Percentiles rank a stretch among this genome's conserved stretches.
Evolutionary conservation across 768 basidiomycete genomes (phyloP).

Genomic region (Cyclocybe cylindracea): DNA sequence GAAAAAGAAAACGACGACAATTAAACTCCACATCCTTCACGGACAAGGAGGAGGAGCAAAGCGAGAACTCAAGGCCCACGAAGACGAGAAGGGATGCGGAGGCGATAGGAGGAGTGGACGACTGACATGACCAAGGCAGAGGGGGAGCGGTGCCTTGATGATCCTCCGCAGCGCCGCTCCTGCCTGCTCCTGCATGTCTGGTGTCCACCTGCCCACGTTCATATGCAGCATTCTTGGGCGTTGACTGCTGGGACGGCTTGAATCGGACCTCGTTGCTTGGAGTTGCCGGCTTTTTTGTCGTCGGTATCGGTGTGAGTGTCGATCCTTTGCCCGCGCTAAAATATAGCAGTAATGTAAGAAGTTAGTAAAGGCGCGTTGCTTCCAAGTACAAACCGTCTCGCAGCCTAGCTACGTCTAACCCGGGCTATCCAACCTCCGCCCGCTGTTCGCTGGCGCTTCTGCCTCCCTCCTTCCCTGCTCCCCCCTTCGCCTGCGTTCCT

Average conservation of each 20-base stretch:
- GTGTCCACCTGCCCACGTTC: slow-evolving; percentile 14
- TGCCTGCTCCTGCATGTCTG: slow-evolving; percentile 22
- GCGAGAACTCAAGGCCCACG: too few species aligned
- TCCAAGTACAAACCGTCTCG: too few species aligned
- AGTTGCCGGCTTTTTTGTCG: too few species aligned
- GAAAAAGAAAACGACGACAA: slow-evolving; percentile 12
- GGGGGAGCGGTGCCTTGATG: slow-evolving; percentile 19
- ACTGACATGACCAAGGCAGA: neutral
- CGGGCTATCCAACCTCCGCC: too few species aligned
- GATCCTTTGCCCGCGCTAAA: too few species aligned
- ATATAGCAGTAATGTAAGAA: too few species aligned
- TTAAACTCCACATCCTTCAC: slow-evolving; percentile 16
- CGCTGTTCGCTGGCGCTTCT: too few species aligned
- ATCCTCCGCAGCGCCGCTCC: slow-evolving; percentile 22
- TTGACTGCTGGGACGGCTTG: neutral
- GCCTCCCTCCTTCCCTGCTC: too few species aligned
- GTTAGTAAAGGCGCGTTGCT: too few species aligned
- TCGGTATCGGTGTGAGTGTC: neutral
- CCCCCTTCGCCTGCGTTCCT: too few species aligned
- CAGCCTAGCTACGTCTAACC: too few species aligned
- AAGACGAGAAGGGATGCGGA: neutral
- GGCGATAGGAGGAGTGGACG: slow-evolving; percentile 12
- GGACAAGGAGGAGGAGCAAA: too few species aligned
- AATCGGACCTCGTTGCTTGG: neutral
- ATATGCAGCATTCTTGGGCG: neutral